phyloP scores from a whole-genome alignment of 768 basidiomycete genomes.

The Polyporus arcularius region DNA sequence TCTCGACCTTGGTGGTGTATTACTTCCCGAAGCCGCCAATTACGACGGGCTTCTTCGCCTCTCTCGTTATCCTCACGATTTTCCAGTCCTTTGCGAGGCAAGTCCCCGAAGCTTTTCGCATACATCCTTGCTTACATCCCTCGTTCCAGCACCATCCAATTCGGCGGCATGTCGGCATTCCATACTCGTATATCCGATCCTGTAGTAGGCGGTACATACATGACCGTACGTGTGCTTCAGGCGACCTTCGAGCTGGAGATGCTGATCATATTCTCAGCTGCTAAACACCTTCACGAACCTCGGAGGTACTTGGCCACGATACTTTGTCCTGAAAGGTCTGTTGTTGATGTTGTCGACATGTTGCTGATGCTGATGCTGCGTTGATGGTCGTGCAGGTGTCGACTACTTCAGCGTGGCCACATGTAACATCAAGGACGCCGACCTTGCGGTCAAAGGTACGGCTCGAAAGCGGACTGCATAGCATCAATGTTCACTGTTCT shows the following conservation, averaged over 20 bases:
- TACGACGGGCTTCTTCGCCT: constrained; percentile 72
- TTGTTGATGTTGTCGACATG: neutral
- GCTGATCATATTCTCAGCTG: constrained; percentile 49
- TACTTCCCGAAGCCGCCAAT: constrained; percentile 83
- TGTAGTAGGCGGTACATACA: constrained; percentile 96
- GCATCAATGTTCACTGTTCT: constrained; percentile 9
- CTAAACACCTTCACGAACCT: constrained; percentile 95
- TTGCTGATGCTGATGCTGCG: neutral
- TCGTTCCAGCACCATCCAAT: constrained; percentile 84
- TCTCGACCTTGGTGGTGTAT: constrained; percentile 77
- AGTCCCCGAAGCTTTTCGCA: neutral
- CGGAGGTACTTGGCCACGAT: constrained; percentile 98
- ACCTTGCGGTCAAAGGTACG: constrained; percentile 58
- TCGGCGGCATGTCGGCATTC: constrained; percentile 98
- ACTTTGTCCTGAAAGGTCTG: constrained; percentile 88
- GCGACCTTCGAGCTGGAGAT: neutral
- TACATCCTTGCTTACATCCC: neutral
- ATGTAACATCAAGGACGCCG: constrained; percentile 65
- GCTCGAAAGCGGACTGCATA: neutral
- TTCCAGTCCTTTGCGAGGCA: constrained; percentile 79
- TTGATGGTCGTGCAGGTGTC: constrained; percentile 53
- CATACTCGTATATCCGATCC: constrained; percentile 97
- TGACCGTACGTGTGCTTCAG: constrained; percentile 70
- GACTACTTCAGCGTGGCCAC: constrained; percentile 86
- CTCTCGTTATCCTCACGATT: constrained; percentile 82